Evolutionary conservation across 176 grass and related monocot species (phyloP).

Genomic region (Cocos nucifera): DNA sequence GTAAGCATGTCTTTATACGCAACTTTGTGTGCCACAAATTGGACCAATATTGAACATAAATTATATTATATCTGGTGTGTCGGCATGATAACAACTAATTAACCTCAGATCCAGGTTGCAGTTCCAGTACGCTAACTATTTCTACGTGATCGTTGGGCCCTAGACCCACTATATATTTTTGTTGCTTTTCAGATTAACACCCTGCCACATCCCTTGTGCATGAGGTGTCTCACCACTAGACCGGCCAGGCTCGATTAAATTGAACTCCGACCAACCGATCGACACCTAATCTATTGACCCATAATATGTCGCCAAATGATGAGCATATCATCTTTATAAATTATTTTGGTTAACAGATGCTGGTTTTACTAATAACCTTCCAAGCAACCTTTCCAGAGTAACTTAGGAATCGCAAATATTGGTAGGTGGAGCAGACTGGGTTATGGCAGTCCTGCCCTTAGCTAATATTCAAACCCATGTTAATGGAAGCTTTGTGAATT

Average conservation of each 20-base stretch:
- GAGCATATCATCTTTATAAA: too few species aligned
- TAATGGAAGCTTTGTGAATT: constrained; percentile 15
- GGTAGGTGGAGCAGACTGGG: not conserved
- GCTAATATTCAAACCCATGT: not conserved
- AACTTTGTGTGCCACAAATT: too few species aligned
- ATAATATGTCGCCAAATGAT: not conserved
- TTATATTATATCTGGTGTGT: not conserved
- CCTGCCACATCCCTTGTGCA: not conserved
- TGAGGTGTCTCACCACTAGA: not conserved
- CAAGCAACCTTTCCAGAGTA: not conserved
- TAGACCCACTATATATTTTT: not conserved
- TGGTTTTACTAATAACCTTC: too few species aligned
- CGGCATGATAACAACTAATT: not conserved
- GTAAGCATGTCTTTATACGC: too few species aligned
- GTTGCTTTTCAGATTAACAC: too few species aligned
- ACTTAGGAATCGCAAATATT: not conserved
- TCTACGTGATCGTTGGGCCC: not conserved
- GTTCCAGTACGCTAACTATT: too few species aligned
- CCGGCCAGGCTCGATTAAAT: not conserved
- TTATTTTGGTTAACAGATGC: too few species aligned
- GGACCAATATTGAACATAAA: too few species aligned
- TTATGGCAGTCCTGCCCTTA: not conserved
- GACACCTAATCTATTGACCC: not conserved
- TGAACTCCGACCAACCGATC: not conserved
- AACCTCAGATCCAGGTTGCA: too few species aligned